phyloP scores from a whole-genome alignment of 306 rosid genomes.

The Astragalus glycyphyllos region DNA sequence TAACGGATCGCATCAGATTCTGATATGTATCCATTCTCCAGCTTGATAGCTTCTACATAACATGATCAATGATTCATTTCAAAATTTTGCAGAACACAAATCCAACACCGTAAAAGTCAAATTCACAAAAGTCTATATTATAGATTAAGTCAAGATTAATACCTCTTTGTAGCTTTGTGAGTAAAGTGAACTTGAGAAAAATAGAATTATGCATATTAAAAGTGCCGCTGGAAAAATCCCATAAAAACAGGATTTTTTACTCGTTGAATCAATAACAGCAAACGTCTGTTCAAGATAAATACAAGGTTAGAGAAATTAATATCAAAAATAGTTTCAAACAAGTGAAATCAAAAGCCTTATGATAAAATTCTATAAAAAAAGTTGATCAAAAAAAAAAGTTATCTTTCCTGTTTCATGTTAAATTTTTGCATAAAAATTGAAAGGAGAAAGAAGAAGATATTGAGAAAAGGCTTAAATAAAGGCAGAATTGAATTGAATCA shows the following conservation, averaged over 20 bases:
- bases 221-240: slow-evolving; percentile 57
- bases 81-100: slow-evolving; percentile 29
- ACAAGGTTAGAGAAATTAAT: slow-evolving; percentile 13
- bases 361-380: no score
- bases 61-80: neutral
- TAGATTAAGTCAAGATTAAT: neutral
- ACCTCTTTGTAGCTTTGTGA: slow-evolving; percentile 65
- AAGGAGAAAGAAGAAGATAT: neutral
- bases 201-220: slow-evolving; percentile 51
- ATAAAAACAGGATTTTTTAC: slow-evolving; percentile 54
- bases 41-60: slow-evolving; percentile 50
- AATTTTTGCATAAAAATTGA: neutral
- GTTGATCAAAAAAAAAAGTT: neutral
- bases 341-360: neutral
- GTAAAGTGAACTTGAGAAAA: slow-evolving; percentile 48
- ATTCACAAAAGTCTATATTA: slow-evolving; percentile 27
- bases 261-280: slow-evolving; percentile 46
- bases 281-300: slow-evolving; percentile 51
- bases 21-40: slow-evolving; percentile 38
- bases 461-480: neutral
- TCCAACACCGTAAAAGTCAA: no score
- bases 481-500: no score
- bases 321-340: neutral
- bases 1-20: slow-evolving; percentile 36
- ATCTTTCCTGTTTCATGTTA: neutral